Base-by-base conservation (phyloP, 2,329 filamentous ascomycete genomes). In the Parastagonospora nodorum region DNA sequence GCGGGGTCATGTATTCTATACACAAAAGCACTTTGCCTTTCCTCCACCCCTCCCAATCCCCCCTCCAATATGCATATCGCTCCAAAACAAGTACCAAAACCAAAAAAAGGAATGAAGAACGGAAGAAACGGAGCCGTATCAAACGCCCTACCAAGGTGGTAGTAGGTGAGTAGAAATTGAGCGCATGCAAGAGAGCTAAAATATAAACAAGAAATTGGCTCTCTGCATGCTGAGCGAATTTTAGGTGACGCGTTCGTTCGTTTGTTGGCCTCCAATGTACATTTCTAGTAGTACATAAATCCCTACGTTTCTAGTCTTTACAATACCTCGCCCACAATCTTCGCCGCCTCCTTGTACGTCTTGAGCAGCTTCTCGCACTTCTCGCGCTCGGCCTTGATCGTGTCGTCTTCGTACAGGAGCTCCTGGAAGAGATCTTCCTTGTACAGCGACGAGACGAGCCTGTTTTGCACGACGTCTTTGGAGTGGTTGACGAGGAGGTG, bases 401-500 rank as follows among this genome's bases (percentile, higher is more conserved):
- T 90, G 70, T 99, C 94, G 69, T 99, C 94, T 75, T 99, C 94
- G 75, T 99, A 97, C 33, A 99, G 80, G 47, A 99, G 83, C 72
- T 99, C 93, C 63, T 92, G 87, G 67, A 97, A 97, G 30, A 96
- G 79, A 30, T 86, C 78, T 74, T 97, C 94, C 76, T 90, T 93
- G 81, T 99, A 99, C 43, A 99, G 81, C 73, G 96, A 90, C 72
- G 90, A 96, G 50, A 99, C 94, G 6, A 99, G 85, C 39, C 94
- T 85, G 76, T 99, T 99, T 76, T 99, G 94, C 29, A 99, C 92
- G 10, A 93, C 93, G 62, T 99, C 94, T 75, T 97, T 97, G 78
- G 90, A 96, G 79, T 97, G 90, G 76, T 99, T 99, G 71, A 99
- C 94, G 30, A 99, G 84, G 40, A 99, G 84, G 74, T 99, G 94